phyloP scores from a whole-genome alignment of 176 grass and related monocot species.

The Hordeum vulgare region DNA sequence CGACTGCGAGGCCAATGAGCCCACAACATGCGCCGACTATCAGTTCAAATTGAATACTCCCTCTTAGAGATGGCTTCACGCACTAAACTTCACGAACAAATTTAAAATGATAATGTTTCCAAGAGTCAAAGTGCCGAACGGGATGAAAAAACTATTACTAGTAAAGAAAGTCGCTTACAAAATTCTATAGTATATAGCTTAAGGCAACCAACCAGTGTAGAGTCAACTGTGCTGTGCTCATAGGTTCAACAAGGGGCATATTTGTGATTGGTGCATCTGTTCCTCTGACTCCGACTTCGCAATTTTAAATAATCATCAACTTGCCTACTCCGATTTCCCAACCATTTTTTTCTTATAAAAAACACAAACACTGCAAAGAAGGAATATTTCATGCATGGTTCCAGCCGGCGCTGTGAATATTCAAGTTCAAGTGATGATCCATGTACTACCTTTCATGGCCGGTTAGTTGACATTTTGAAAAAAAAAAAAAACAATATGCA shows the following conservation, averaged over 20 bases:
- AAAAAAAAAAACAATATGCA: conserved; percentile 39
- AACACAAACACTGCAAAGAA: neutral
- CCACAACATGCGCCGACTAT: neutral
- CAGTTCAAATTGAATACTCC: neutral
- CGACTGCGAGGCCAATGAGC: neutral
- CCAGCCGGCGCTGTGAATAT: neutral
- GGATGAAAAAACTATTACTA: neutral
- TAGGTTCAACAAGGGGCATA: neutral
- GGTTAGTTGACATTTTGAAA: conserved; percentile 9
- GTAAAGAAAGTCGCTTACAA: neutral
- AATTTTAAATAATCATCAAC: neutral
- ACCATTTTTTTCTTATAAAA: neutral
- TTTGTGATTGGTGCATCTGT: neutral
- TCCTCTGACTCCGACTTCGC: neutral
- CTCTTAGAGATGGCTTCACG: neutral
- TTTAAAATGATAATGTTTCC: neutral
- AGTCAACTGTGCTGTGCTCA: neutral
- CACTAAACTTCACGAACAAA: neutral
- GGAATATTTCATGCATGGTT: neutral
- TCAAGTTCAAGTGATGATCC: neutral
- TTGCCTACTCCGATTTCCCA: neutral
- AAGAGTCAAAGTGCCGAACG: neutral
- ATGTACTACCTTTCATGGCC: neutral
- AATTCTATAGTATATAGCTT: neutral
- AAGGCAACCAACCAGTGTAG: neutral